A percentile compares a stretch with the other conserved stretches of the same genome.
These are phyloP conservation scores for Trichoderma parareesei DNA, from an alignment of 495 filamentous ascomycete species.

Conservation along the genomic window DNA sequence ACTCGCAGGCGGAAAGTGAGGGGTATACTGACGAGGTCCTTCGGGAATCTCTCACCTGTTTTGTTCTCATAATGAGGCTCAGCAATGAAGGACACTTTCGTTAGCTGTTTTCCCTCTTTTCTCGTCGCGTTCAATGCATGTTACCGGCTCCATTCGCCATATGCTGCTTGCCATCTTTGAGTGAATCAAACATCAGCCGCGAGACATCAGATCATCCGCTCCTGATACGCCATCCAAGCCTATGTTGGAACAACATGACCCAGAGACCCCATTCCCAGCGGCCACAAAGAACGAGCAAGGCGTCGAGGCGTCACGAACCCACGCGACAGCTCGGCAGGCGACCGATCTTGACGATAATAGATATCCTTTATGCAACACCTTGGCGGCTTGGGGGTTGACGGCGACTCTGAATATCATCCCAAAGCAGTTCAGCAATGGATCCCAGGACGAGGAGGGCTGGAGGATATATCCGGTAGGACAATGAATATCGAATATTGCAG, in stretches of 20 bases:
- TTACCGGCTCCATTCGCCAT: neutral
- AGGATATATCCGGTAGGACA: neutral
- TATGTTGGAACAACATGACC: conserved; percentile 1
- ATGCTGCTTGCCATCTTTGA: neutral
- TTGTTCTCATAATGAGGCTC: neutral
- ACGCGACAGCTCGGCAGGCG: neutral
- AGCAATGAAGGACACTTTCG: neutral
- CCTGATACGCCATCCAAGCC: neutral
- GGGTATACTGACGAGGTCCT: neutral
- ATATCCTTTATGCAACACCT: neutral
- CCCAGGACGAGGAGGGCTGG: neutral
- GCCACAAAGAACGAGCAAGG: neutral
- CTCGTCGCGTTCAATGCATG: neutral
- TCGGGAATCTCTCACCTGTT: neutral
- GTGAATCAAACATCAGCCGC: neutral
- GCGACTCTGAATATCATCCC: neutral
- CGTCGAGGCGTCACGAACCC: neutral
- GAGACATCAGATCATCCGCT: neutral
- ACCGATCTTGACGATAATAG: neutral
- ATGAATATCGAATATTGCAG: neutral
- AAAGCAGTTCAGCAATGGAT: neutral
- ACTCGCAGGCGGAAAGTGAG: neutral
- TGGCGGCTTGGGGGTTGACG: conserved; percentile 3
- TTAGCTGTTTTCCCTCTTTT: neutral
- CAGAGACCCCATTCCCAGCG: neutral